Evolutionary conservation across 2,329 filamentous ascomycete species (phyloP).

Genomic region (Diplodia sapinea): DNA sequence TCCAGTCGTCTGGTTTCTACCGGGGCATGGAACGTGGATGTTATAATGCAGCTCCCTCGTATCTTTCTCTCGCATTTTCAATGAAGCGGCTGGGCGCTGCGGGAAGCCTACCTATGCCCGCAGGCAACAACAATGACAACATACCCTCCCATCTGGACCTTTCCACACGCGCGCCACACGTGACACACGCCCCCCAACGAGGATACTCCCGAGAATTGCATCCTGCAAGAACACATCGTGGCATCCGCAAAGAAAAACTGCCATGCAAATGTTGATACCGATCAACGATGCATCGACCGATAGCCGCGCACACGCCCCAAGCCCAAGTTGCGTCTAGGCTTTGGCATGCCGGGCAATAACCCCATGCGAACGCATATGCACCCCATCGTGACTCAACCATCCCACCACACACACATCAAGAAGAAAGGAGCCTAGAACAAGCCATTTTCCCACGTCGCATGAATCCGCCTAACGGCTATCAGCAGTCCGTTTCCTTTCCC

Average conservation of each 20-base stretch:
- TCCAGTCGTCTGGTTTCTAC: no score
- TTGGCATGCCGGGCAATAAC: background rate
- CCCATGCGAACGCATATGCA: slow-evolving; percentile 1
- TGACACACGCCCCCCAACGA: background rate
- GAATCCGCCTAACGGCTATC: background rate
- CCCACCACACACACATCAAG: background rate
- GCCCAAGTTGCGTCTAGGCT: background rate
- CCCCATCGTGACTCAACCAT: background rate
- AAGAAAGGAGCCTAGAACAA: background rate
- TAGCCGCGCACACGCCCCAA: background rate
- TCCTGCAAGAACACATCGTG: background rate
- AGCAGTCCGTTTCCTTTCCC: background rate
- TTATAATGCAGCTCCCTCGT: no score
- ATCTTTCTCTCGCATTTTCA: no score
- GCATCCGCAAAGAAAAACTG: background rate
- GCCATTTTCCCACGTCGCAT: background rate
- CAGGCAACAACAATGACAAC: background rate
- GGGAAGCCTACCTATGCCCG: background rate
- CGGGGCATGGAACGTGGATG: no score
- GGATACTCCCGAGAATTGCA: background rate
- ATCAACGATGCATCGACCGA: background rate
- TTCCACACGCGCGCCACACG: background rate
- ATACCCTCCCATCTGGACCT: background rate
- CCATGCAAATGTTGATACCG: background rate
- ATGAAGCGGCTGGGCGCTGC: no score